Percentiles rank a stretch among this genome's conserved stretches.
Evolutionary conservation across 495 filamentous ascomycete genomes (phyloP).

Genomic region (Trichoderma orchidacearum): DNA sequence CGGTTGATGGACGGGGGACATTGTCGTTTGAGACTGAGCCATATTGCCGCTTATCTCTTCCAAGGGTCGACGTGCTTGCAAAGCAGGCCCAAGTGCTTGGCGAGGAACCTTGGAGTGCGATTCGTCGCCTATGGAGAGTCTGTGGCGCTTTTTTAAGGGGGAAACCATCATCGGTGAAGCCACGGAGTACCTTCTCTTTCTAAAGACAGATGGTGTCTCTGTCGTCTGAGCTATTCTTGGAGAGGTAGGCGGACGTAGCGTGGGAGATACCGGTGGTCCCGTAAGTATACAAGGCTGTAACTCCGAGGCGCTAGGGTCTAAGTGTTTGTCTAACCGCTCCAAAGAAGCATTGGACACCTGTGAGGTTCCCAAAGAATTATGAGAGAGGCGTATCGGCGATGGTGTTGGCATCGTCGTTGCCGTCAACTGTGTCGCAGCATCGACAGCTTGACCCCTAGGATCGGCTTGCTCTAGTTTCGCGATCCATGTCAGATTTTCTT

Average conservation of each 20-base stretch:
- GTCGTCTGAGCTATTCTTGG: background rate
- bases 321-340: background rate
- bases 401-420: conserved; percentile 1
- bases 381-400: background rate
- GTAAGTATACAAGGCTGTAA: background rate
- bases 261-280: background rate
- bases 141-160: background rate
- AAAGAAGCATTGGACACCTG: background rate
- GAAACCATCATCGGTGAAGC: background rate
- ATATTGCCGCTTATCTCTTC: background rate
- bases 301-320: background rate
- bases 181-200: background rate
- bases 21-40: background rate
- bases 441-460: conserved; percentile 13
- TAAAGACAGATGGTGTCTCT: too few species aligned
- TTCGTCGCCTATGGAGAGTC: background rate
- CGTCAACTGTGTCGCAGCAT: conserved; percentile 16
- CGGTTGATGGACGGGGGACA: background rate
- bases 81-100: background rate
- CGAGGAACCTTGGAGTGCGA: background rate
- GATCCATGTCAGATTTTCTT: conserved; percentile 41
- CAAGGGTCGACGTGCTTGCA: background rate
- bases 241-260: background rate
- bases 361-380: background rate
- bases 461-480: conserved; percentile 37